These are phyloP conservation scores for Hyparrhenia diplandra DNA, from an alignment of 176 grass and related monocot species.

Conservation along the genomic window DNA sequence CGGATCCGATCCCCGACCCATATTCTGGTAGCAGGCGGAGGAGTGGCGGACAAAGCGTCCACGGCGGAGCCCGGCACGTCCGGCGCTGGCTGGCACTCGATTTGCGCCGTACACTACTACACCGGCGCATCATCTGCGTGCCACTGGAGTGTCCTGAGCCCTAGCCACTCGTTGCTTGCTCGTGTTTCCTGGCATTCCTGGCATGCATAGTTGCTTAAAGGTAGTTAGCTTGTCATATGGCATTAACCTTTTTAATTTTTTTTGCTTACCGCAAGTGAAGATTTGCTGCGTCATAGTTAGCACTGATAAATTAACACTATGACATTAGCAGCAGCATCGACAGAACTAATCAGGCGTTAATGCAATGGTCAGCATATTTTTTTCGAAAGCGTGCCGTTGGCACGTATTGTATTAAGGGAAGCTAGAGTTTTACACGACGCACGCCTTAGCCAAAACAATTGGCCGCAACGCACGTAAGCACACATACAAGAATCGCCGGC, in stretches of 20 bases:
- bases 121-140: neutral
- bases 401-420: no score
- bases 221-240: neutral
- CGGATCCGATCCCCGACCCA: neutral
- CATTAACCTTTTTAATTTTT: neutral
- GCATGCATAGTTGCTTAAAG: no score
- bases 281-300: no score
- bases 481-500: no score
- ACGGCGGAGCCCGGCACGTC: neutral
- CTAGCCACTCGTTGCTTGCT: neutral
- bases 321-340: neutral
- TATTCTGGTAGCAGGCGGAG: neutral
- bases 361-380: neutral
- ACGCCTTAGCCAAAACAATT: no score
- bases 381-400: no score
- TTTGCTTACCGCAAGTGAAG: neutral
- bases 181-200: no score
- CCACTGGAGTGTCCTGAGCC: neutral
- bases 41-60: conserved; percentile 5
- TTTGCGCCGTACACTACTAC: neutral
- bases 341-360: neutral
- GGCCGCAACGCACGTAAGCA: no score
- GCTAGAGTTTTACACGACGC: no score
- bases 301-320: neutral
- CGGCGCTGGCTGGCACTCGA: neutral